phyloP scores from a whole-genome alignment of 345 rosid species.

The Schrenkiella parvula region DNA sequence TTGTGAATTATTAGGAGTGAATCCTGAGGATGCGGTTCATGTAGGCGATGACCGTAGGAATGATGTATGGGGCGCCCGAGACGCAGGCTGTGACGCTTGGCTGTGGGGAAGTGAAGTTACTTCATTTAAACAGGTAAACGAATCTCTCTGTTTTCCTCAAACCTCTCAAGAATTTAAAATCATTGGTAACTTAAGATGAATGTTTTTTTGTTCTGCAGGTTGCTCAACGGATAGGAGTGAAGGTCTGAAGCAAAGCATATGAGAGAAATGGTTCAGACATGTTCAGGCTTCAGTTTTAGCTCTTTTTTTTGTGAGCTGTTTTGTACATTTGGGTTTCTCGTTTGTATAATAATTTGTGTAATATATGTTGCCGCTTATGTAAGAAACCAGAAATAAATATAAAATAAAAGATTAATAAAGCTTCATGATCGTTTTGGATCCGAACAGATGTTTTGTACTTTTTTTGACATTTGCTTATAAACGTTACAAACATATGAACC shows the following conservation, averaged over 20 bases:
- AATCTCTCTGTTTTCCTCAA: neutral
- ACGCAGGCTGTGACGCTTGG: conserved; percentile 99
- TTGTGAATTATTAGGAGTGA: conserved; percentile 75
- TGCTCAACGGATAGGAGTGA: conserved; percentile 76
- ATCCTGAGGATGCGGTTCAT: conserved; percentile 94
- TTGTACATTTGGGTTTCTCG: conserved; percentile 21
- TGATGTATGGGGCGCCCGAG: conserved; percentile 98
- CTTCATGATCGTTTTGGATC: conserved; percentile 16
- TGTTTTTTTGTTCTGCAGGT: conserved; percentile 43
- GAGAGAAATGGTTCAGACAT: conserved; percentile 10
- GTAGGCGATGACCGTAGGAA: conserved; percentile 98
- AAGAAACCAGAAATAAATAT: neutral
- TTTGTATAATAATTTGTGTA: conserved; percentile 9
- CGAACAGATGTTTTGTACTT: neutral
- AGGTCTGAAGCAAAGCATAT: conserved; percentile 35
- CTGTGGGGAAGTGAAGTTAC: conserved; percentile 95
- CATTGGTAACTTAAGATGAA: neutral
- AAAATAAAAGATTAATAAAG: conserved; percentile 13
- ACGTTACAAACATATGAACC: neutral
- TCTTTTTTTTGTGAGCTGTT: neutral
- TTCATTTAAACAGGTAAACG: conserved; percentile 77
- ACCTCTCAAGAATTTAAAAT: neutral
- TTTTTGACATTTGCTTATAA: neutral
- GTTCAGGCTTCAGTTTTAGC: conserved; percentile 20
- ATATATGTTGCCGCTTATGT: conserved; percentile 1